Conservation (phyloP, 805 yeast genomes). For the Citeromyces nyonsensis region DNA sequence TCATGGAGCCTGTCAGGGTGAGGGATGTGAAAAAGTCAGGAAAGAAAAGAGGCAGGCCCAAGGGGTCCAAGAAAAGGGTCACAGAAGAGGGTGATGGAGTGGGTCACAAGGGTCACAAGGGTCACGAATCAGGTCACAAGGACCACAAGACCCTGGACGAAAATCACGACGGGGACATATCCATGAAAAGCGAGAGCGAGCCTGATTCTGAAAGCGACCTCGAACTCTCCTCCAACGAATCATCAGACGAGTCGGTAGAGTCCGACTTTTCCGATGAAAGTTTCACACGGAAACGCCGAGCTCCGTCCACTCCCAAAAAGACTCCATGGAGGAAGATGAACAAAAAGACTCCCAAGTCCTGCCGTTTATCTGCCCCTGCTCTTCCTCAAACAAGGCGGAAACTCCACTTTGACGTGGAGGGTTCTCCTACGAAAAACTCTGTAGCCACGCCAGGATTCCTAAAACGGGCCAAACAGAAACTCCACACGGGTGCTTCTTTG, state of each 20-base stretch:
- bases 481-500: slow-evolving; percentile 22
- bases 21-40: no score
- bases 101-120: no score
- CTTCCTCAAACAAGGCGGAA: neutral
- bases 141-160: no score
- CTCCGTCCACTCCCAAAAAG: neutral
- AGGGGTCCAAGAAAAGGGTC: slow-evolving; percentile 3
- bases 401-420: slow-evolving; percentile 2
- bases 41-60: slow-evolving; percentile 3
- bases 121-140: no score
- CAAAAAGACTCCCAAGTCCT: neutral
- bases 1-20: slow-evolving; percentile 3
- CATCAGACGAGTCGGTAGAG: neutral
- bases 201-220: no score
- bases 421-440: slow-evolving; percentile 3
- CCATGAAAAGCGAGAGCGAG: no score
- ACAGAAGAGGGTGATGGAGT: no score
- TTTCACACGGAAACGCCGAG: slow-evolving; percentile 3
- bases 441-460: slow-evolving; percentile 9
- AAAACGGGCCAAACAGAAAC: slow-evolving; percentile 21
- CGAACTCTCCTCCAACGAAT: no score
- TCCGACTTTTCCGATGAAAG: slow-evolving; percentile 5
- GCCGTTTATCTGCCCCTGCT: no score
- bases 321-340: slow-evolving; percentile 2
- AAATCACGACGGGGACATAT: neutral